Evolutionary conservation across 2,329 filamentous ascomycete genomes (phyloP), one percentile per base, ranked within the genome.

Genomic region (Colletotrichum viniferum): DNA sequence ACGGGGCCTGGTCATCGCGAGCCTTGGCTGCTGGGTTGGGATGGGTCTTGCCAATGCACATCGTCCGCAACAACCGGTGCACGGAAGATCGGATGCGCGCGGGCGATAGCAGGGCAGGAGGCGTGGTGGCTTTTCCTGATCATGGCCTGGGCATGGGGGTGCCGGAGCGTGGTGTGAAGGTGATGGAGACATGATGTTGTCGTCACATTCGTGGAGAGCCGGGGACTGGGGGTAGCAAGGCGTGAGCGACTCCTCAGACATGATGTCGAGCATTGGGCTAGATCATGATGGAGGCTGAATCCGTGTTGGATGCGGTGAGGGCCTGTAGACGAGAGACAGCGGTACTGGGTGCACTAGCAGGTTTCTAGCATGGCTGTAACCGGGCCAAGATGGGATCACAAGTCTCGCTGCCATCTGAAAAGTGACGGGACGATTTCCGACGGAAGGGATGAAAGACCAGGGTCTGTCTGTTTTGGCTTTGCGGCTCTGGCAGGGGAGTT

Each of bases 401-500:
- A 36, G 56, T 72, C 38, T 36, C 5, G 32, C 30, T 63, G 72
- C 72, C 72, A 67, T 75, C 74, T 56, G 62, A 62, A 69, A 36
- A 69, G 60, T 24, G 38, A 74, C 38, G 64, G 63, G 48, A 74
- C 48, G 70, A 48, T 38, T 62, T 69, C 73, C 18, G 32, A 36
- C 24, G 38, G 70, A 76, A 69, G 71, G 70, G 64, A 66, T 64
- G 56, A 65, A 58, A 71, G 28, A 52, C 65, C 26, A 38, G 63
- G 68, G 58, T 30, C 18, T 61, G 63, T 73, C 68, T 73, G 75
- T 76, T 72, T 76, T 76, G 60, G 64, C 28, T 66, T 75, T 76
- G 75, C 68, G 75, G 73, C 75, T 76, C 75, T 66, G 52, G 69
- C 73, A 77, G 68, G 73, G 58, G 58, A 61, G 38, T 74, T 34